These are phyloP conservation scores for Lablab purpureus DNA, from an alignment of 306 rosid species.

Conservation along the genomic window DNA sequence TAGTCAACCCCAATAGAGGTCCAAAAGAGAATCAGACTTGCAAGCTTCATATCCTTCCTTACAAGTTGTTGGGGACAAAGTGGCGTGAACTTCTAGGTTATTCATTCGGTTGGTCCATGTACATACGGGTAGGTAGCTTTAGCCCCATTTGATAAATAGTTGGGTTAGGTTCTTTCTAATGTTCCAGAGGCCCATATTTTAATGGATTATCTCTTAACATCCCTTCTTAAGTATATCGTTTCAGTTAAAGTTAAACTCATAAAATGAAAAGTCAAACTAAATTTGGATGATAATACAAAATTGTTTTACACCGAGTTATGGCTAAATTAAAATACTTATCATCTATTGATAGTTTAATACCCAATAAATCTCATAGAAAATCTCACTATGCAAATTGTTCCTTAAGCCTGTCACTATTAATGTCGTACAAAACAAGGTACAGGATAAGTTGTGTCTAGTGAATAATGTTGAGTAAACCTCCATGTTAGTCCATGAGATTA, in stretches of 20 bases:
- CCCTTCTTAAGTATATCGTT: not conserved
- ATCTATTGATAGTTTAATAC: not conserved
- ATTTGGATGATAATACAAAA: not conserved
- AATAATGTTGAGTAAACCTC: too few species aligned
- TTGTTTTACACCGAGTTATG: not conserved
- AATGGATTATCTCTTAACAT: not conserved
- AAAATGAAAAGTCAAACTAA: not conserved
- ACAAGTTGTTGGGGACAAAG: not conserved
- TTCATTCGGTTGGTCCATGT: constrained; percentile 48
- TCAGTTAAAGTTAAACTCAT: not conserved
- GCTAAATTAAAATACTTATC: not conserved
- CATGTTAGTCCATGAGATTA: not conserved
- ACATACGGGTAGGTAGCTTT: constrained; percentile 35
- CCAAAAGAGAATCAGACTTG: not conserved
- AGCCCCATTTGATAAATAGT: constrained; percentile 31
- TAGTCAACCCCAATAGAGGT: constrained; percentile 14
- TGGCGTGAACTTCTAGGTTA: not conserved
- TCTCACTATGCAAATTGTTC: not conserved
- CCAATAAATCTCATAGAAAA: not conserved
- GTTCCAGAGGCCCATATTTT: not conserved
- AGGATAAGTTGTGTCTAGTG: too few species aligned
- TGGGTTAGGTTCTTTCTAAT: constrained; percentile 1
- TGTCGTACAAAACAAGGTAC: not conserved
- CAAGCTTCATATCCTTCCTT: not conserved
- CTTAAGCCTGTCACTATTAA: not conserved